These are phyloP conservation scores for Barnettozyma californica DNA, from an alignment of 805 yeast species.

Conservation along the genomic window DNA sequence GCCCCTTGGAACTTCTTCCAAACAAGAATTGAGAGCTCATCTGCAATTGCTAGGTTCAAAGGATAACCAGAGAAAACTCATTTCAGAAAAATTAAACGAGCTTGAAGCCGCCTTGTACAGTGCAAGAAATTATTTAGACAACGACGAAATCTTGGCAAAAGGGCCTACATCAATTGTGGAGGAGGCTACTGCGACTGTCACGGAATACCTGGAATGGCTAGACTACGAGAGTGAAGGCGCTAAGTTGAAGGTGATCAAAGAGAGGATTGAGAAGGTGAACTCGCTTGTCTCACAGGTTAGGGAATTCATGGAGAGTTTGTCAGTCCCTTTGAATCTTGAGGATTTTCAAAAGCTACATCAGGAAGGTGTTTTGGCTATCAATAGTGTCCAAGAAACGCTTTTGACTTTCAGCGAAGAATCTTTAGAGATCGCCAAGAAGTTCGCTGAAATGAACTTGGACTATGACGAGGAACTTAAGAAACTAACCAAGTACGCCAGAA, in stretches of 20 bases:
- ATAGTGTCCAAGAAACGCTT: conserved; percentile 39
- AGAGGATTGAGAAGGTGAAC: conserved; percentile 26
- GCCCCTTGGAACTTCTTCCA: conserved; percentile 45
- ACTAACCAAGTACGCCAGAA: conserved; percentile 30
- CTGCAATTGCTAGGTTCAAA: conserved; percentile 46
- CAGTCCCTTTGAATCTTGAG: conserved; percentile 41
- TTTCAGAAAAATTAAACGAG: conserved; percentile 57
- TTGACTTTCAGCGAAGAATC: conserved; percentile 42
- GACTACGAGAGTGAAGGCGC: conserved; percentile 64
- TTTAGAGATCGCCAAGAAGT: conserved; percentile 36
- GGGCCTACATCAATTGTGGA: conserved; percentile 37
- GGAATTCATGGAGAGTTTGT: conserved; percentile 35
- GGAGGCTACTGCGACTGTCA: conserved; percentile 32
- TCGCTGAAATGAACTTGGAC: conserved; percentile 41
- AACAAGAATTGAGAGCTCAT: conserved; percentile 40
- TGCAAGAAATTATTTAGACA: conserved; percentile 55
- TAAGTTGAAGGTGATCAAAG: conserved; percentile 31
- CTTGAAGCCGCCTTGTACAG: conserved; percentile 73
- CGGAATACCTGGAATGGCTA: conserved; percentile 66
- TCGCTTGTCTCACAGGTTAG: conserved; percentile 30
- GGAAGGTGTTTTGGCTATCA: conserved; percentile 37
- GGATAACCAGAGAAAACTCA: conserved; percentile 49
- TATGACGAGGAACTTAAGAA: conserved; percentile 47
- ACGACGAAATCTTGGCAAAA: conserved; percentile 39
- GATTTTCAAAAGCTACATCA: conserved; percentile 41